A percentile compares a stretch with the other conserved stretches of the same genome.
Conservation (phyloP, 805 yeast species). For the Schwanniomyces pseudopolymorphus region DNA sequence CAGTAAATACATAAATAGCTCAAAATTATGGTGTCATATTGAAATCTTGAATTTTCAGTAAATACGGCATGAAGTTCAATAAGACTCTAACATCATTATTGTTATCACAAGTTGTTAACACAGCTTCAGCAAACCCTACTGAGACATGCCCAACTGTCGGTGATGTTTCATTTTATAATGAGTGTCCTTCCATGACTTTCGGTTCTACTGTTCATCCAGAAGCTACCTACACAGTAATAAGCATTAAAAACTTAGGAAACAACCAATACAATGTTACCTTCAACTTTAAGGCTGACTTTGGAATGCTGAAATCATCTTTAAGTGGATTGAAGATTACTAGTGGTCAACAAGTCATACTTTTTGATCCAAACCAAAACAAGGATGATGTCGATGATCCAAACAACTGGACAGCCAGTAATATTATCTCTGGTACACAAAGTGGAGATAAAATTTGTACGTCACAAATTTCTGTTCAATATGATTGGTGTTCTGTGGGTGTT, state of each 20-base stretch:
- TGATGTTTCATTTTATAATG: background rate
- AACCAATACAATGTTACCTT: background rate
- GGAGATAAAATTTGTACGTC: background rate
- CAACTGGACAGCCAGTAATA: slow-evolving; percentile 1
- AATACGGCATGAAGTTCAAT: background rate
- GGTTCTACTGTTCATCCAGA: background rate
- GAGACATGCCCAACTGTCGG: background rate
- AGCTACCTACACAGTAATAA: background rate
- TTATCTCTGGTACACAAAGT: background rate
- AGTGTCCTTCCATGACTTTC: background rate
- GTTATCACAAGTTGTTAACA: background rate
- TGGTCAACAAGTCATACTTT: background rate
- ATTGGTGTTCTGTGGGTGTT: background rate
- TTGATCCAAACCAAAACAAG: background rate
- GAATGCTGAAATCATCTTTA: background rate
- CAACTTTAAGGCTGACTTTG: background rate
- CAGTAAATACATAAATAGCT: too few species aligned
- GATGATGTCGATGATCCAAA: background rate
- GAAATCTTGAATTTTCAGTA: too few species aligned
- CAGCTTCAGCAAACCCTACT: background rate
- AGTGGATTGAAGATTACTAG: background rate
- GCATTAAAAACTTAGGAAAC: background rate
- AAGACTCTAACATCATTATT: background rate
- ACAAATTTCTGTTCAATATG: slow-evolving; percentile 1
- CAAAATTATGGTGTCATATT: too few species aligned